Evolutionary conservation across 805 yeast species (phyloP).

Genomic region (Candida ulmi): DNA sequence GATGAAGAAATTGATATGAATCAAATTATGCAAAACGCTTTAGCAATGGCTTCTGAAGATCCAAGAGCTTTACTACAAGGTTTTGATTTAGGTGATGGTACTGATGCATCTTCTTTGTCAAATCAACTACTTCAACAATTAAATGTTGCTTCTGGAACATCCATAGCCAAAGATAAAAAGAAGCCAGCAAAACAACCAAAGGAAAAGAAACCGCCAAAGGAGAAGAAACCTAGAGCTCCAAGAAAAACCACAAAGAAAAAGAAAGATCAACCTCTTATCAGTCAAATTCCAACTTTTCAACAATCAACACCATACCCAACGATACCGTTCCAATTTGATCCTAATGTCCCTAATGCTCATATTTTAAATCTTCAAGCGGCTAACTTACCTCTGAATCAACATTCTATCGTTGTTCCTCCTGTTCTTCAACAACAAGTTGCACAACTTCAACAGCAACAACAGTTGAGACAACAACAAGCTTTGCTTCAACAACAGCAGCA

Average conservation of each 20-base stretch:
- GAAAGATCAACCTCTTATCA: constrained; percentile 17
- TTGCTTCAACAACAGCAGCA: constrained; percentile 12
- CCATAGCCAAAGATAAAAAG: constrained; percentile 7
- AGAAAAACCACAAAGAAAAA: constrained; percentile 23
- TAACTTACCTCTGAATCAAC: constrained; percentile 4
- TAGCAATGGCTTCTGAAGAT: constrained; percentile 69
- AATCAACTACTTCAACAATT: constrained; percentile 20
- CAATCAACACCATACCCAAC: constrained; percentile 17
- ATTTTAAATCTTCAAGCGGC: background rate
- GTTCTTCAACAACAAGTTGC: constrained; percentile 16
- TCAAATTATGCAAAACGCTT: constrained; percentile 71
- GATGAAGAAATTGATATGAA: constrained; percentile 58
- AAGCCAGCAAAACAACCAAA: constrained; percentile 12
- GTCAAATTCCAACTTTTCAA: constrained; percentile 20
- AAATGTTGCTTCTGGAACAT: background rate
- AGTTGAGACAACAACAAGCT: constrained; percentile 3
- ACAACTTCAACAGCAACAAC: constrained; percentile 20
- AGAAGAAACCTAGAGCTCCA: constrained; percentile 23
- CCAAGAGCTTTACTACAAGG: constrained; percentile 37
- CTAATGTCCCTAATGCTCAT: background rate
- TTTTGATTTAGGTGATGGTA: constrained; percentile 24
- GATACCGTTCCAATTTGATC: constrained; percentile 2
- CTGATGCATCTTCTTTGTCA: constrained; percentile 5
- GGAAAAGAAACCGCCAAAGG: constrained; percentile 20
- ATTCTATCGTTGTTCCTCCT: constrained; percentile 10